phyloP scores from a whole-genome alignment of 1,284 basidiomycete genomes.

The Sporisorium scitamineum region DNA sequence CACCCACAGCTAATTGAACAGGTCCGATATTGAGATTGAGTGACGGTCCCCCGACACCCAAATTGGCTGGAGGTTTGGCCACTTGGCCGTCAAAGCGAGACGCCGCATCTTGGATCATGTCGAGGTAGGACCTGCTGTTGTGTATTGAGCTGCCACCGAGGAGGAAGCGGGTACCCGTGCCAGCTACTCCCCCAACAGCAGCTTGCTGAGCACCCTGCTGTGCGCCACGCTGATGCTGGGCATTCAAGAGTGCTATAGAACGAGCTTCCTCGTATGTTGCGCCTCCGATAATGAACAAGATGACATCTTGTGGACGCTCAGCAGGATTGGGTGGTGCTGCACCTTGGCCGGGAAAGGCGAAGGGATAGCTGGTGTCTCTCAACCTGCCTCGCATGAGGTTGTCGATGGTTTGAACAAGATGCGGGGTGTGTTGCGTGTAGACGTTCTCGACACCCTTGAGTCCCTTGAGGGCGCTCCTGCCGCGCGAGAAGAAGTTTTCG shows the following conservation, averaged over 20 bases:
- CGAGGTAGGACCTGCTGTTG: slow-evolving; percentile 59
- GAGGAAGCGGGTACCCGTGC: slow-evolving; percentile 58
- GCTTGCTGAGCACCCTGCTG: slow-evolving; percentile 19
- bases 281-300: slow-evolving; percentile 67
- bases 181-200: slow-evolving; percentile 29
- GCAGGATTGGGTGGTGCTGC: slow-evolving; percentile 2
- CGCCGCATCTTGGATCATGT: slow-evolving; percentile 64
- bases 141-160: slow-evolving; percentile 66
- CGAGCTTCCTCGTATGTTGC: slow-evolving; percentile 68
- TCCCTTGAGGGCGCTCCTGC: slow-evolving; percentile 93
- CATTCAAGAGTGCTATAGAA: slow-evolving; percentile 60
- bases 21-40: slow-evolving; percentile 63
- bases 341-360: slow-evolving; percentile 24
- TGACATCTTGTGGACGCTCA: slow-evolving; percentile 64
- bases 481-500: slow-evolving; percentile 92
- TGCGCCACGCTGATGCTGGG: slow-evolving; percentile 40
- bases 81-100: slow-evolving; percentile 54
- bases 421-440: slow-evolving; percentile 96
- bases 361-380: slow-evolving; percentile 90
- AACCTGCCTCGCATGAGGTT: slow-evolving; percentile 86
- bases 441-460: slow-evolving; percentile 99
- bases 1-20: slow-evolving; percentile 54
- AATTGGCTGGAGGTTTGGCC: slow-evolving; percentile 52
- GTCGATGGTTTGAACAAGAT: slow-evolving; percentile 91
- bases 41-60: slow-evolving; percentile 33